Conservation (phyloP, 2,329 filamentous ascomycete species). For the Colletotrichum viniferum region DNA sequence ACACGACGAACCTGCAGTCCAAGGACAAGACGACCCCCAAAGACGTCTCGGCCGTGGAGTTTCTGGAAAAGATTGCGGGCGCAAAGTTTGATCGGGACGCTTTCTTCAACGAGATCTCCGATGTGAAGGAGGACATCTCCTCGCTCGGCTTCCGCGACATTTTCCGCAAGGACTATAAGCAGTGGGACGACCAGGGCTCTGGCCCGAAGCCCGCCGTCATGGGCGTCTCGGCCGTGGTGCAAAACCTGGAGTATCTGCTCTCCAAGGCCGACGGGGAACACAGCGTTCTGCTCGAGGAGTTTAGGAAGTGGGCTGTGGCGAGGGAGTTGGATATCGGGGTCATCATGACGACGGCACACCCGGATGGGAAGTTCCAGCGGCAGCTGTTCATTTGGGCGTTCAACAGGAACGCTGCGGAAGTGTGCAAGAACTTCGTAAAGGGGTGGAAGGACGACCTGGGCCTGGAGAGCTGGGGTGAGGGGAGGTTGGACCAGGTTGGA, state of each 20-base stretch:
- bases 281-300: slow-evolving; percentile 47
- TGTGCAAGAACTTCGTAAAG: slow-evolving; percentile 59
- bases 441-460: slow-evolving; percentile 52
- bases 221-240: slow-evolving; percentile 68
- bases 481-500: slow-evolving; percentile 45
- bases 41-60: slow-evolving; percentile 62
- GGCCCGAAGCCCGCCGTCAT: slow-evolving; percentile 40
- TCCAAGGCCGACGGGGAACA: slow-evolving; percentile 50
- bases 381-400: slow-evolving; percentile 73
- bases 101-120: slow-evolving; percentile 65
- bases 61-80: slow-evolving; percentile 53
- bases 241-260: slow-evolving; percentile 64
- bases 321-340: slow-evolving; percentile 64
- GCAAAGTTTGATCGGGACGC: slow-evolving; percentile 52
- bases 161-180: slow-evolving; percentile 83
- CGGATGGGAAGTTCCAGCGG: slow-evolving; percentile 61
- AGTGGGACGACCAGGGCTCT: slow-evolving; percentile 66
- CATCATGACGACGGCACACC: slow-evolving; percentile 72
- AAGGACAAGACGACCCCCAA: slow-evolving; percentile 68
- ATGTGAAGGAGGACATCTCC: slow-evolving; percentile 72
- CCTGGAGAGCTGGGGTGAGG: slow-evolving; percentile 59
- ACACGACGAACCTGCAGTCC: slow-evolving; percentile 69
- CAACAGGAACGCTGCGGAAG: slow-evolving; percentile 50
- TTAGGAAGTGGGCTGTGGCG: slow-evolving; percentile 60
- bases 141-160: slow-evolving; percentile 67